Evolutionary conservation across 2,329 filamentous ascomycete species (phyloP).

Genomic region (Hypoxylon sp.): DNA sequence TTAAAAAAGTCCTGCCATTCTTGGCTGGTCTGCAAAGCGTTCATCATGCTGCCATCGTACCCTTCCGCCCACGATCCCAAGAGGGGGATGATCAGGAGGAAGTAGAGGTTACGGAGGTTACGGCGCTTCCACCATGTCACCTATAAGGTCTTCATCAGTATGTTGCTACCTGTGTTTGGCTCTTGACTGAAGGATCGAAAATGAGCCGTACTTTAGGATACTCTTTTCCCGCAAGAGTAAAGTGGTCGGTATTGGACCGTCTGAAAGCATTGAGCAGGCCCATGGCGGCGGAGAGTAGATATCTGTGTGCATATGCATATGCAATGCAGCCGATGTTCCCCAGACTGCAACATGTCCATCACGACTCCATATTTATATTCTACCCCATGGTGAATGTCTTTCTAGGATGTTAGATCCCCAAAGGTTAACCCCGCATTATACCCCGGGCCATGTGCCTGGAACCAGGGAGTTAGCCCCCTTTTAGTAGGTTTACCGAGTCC

Average conservation of each 20-base stretch:
- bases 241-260: background rate
- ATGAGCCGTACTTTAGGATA: background rate
- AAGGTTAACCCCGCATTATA: background rate
- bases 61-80: background rate
- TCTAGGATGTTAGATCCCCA: background rate
- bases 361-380: background rate
- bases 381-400: background rate
- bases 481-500: background rate
- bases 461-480: background rate
- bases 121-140: background rate
- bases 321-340: background rate
- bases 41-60: constrained; percentile 44
- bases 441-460: background rate
- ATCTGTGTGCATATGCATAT: background rate
- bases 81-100: background rate
- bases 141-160: background rate
- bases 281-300: background rate
- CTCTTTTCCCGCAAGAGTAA: background rate
- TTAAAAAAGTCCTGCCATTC: constrained; percentile 53
- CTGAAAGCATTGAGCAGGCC: background rate
- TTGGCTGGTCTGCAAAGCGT: constrained; percentile 56
- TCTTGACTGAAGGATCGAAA: background rate
- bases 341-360: background rate
- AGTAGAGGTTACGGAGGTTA: background rate
- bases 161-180: background rate